Conservation (phyloP, 768 basidiomycete species). For the Tubosaeta sp. region DNA sequence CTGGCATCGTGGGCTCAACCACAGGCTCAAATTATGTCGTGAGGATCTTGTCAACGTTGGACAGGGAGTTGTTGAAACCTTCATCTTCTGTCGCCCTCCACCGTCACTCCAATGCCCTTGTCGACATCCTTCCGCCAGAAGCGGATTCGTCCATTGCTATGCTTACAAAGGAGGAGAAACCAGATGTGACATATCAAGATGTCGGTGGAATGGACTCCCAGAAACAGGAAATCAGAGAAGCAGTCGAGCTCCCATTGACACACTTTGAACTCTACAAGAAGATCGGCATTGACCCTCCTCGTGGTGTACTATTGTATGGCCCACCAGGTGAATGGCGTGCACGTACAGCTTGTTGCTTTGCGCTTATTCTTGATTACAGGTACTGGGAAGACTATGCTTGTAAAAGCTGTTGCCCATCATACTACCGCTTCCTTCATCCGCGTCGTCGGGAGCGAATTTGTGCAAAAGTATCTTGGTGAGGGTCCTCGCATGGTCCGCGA, state of each 20-base stretch:
- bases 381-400: conserved; percentile 99
- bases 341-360: not conserved
- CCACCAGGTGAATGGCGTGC: conserved; percentile 69
- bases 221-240: conserved; percentile 98
- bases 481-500: conserved; percentile 99
- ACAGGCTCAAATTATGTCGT: conserved; percentile 99
- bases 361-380: conserved; percentile 44
- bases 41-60: conserved; percentile 92
- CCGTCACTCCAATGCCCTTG: conserved; percentile 96
- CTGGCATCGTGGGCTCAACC: conserved; percentile 95
- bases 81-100: conserved; percentile 98
- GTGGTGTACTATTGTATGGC: conserved; percentile 94
- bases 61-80: conserved; percentile 95
- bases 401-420: conserved; percentile 98
- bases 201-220: conserved; percentile 97
- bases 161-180: conserved; percentile 92
- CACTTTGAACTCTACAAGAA: conserved; percentile 99
- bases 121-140: conserved; percentile 97
- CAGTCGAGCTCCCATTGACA: conserved; percentile 93
- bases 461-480: conserved; percentile 99
- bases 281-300: conserved; percentile 98
- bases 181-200: conserved; percentile 89
- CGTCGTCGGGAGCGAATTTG: conserved; percentile 97
- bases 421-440: conserved; percentile 98
- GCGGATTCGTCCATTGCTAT: conserved; percentile 96